These are phyloP conservation scores for Hyphopichia buzzinii DNA, from an alignment of 1,139 yeast species.

Conservation along the genomic window DNA sequence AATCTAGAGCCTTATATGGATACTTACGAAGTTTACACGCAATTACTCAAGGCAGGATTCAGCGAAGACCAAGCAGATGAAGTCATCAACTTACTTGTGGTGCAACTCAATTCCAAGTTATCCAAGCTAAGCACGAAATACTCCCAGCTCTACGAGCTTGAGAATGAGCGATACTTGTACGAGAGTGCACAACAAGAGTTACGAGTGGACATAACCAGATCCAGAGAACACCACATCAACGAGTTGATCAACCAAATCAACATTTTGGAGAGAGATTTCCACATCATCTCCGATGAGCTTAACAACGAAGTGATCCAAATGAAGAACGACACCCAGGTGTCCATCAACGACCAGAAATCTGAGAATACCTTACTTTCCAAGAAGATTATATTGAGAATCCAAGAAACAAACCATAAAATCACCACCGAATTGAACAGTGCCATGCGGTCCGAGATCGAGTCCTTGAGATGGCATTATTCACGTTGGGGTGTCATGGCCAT, in stretches of 20 bases:
- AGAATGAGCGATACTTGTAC: constrained; percentile 82
- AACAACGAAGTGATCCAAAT: constrained; percentile 65
- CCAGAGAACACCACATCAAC: constrained; percentile 69
- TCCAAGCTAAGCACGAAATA: constrained; percentile 56
- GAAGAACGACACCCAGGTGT: constrained; percentile 78
- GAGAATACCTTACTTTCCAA: constrained; percentile 80
- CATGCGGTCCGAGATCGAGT: constrained; percentile 82
- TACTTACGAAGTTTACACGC: constrained; percentile 45
- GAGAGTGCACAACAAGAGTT: constrained; percentile 93
- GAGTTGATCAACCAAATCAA: constrained; percentile 67
- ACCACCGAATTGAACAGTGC: constrained; percentile 80
- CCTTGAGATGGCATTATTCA: constrained; percentile 90
- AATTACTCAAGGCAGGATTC: constrained; percentile 47
- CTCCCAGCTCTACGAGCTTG: constrained; percentile 69
- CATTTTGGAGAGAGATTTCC: constrained; percentile 69
- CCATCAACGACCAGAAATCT: constrained; percentile 81
- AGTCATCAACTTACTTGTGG: constrained; percentile 48
- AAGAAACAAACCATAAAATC: constrained; percentile 83
- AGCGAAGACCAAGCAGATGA: constrained; percentile 52
- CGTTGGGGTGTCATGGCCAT: constrained; percentile 78
- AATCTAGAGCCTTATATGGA: constrained; percentile 52
- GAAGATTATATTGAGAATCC: constrained; percentile 65
- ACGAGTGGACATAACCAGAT: constrained; percentile 71
- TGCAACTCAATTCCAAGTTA: constrained; percentile 53
- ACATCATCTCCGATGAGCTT: constrained; percentile 71